Evolutionary conservation across 345 rosid species (phyloP).

Genomic region (Gossypium herbaceum): DNA sequence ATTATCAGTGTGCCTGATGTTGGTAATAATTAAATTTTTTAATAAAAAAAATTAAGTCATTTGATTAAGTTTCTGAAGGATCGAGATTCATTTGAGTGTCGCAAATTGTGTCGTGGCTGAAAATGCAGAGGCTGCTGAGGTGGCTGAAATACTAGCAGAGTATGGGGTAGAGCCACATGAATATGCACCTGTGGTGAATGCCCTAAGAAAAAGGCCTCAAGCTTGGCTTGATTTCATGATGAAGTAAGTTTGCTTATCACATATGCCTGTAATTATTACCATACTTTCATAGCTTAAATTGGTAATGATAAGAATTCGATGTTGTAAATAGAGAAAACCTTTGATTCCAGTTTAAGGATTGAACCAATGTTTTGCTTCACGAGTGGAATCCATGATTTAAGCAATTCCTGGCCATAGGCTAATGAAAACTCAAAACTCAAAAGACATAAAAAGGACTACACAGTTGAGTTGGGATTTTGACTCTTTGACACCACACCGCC

Average conservation of each 20-base stretch:
- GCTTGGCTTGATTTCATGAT: constrained; percentile 99
- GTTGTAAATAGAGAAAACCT: no score
- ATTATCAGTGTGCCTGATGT: constrained; percentile 72
- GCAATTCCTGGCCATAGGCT: no score
- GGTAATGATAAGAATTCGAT: no score
- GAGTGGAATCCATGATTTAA: no score
- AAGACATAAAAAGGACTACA: neutral
- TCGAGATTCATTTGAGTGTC: neutral
- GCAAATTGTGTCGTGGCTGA: neutral
- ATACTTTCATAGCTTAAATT: no score
- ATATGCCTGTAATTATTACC: no score
- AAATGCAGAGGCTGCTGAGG: constrained; percentile 90
- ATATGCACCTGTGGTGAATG: constrained; percentile 75
- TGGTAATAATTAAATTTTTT: constrained; percentile 30
- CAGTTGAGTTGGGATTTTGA: neutral
- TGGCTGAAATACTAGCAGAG: constrained; percentile 76
- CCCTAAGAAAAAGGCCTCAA: constrained; percentile 78
- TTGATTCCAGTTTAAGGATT: no score
- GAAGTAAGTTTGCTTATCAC: constrained; percentile 46
- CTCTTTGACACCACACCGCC: neutral
- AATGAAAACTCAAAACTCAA: neutral
- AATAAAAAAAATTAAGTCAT: neutral
- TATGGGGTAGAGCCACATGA: constrained; percentile 80
- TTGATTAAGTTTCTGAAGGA: neutral
- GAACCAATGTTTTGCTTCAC: no score